Evolutionary conservation across 176 grass and related monocot genomes (phyloP), one percentile per base, ranked within the genome.

Genomic region (Tuctoria greenei): DNA sequence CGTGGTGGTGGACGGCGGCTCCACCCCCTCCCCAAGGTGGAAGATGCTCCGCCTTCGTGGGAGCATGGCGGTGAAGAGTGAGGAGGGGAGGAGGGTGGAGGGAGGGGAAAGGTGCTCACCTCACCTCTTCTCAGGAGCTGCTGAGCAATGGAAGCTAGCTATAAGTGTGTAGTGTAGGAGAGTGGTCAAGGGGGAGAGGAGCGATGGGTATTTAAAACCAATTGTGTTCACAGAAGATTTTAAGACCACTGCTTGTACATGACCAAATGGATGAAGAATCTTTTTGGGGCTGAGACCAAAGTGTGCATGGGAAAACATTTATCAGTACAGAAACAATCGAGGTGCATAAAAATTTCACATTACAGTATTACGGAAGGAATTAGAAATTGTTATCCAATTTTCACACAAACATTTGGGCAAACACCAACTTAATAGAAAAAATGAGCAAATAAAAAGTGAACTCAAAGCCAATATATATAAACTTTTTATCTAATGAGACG

Each of bases 21-120:
- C 69, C 74, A n/a, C n/a, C 65, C 85, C 89, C 45, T 88, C 89
- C 11, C 78, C 82, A 8, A 92, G 67, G 47, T 85, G 78, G 78
- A 92, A 92, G 85, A 85, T 88, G 85, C 89, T 85, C 64, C 71
- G 69, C 40, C 63, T 88, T 82, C 78, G 85, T 12, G 89, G 78
- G 37, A 85, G 82, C 89, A 85, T 85, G 83, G 61, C 50, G 7
- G 47, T 9, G 74, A 44, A 10, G 56, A 17, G 57, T 0, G n/a
- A n/a, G 42, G 21, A 20, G 7, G 54, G 54, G 20, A 8, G 24
- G 50, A 17, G 52, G 64, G 47, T 18, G 18, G n/a, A n/a, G n/a
- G n/a, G n/a, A n/a, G n/a, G n/a, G n/a, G n/a, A 61, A 60, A 65
- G 65, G 42, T 0, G 20, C 51, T 47, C 54, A 26, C 51, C 62